Conservation (phyloP, 257 asterid species). For the Forsythia suspensa region DNA sequence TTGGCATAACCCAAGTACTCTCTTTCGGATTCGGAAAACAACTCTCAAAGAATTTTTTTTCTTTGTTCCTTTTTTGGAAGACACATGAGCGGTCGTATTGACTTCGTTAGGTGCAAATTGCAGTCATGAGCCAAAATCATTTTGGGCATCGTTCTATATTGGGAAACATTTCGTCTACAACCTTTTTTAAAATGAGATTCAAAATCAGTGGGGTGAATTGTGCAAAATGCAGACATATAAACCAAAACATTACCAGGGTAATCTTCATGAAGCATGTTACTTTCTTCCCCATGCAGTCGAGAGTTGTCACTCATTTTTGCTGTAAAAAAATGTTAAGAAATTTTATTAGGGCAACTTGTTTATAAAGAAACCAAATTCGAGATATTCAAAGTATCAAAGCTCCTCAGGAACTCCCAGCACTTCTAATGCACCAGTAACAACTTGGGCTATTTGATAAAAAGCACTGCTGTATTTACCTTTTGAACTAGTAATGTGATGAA, state of each 20-base stretch:
- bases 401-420: constrained; percentile 2
- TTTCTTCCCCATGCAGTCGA: constrained; percentile 55
- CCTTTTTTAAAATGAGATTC: neutral
- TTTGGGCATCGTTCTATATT: neutral
- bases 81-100: no score
- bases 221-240: neutral
- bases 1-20: neutral
- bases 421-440: neutral
- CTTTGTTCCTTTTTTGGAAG: no score
- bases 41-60: no score
- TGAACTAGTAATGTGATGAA: constrained; percentile 11
- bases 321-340: constrained; percentile 33
- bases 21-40: no score
- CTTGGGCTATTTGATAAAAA: neutral
- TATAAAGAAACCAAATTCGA: constrained; percentile 4
- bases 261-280: constrained; percentile 51
- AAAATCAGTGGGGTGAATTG: neutral
- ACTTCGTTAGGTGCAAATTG: no score
- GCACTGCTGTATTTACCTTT: neutral
- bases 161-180: neutral
- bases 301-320: constrained; percentile 52
- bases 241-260: constrained; percentile 44
- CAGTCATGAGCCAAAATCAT: neutral
- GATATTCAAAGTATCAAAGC: neutral
- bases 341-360: constrained; percentile 17